Conservation (phyloP, 2,329 filamentous ascomycete species). For the Epichloe aotearoae region DNA sequence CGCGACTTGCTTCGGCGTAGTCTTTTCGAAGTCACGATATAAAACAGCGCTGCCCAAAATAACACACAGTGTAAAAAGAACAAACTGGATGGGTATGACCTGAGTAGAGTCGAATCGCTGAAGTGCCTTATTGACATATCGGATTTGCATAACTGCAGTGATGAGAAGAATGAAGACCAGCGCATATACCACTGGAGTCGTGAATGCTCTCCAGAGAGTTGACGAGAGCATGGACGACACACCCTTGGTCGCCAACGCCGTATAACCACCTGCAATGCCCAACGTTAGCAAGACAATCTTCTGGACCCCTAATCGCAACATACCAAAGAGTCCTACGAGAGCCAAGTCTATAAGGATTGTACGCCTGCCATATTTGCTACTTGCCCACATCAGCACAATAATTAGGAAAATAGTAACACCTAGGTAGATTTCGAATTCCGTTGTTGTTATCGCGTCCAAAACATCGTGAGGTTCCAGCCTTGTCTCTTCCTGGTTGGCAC, state of each 20-base stretch:
- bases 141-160: conserved; percentile 92
- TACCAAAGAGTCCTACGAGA: conserved; percentile 85
- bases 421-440: conserved; percentile 86
- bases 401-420: conserved; percentile 65
- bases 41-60: conserved; percentile 88
- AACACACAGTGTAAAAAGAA: conserved; percentile 89
- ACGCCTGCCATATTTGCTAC: conserved; percentile 68
- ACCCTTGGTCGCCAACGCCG: conserved; percentile 91
- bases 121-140: conserved; percentile 78
- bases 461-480: conserved; percentile 86
- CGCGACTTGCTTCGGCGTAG: conserved; percentile 54
- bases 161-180: conserved; percentile 66
- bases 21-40: conserved; percentile 88
- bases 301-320: conserved; percentile 15
- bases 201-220: conserved; percentile 75
- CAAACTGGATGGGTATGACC: conserved; percentile 95
- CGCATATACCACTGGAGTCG: conserved; percentile 82
- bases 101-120: conserved; percentile 95
- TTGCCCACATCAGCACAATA: conserved; percentile 63
- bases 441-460: conserved; percentile 73
- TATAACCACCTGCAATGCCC: conserved; percentile 63
- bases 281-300: not conserved
- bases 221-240: conserved; percentile 91
- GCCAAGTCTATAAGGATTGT: conserved; percentile 88
- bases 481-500: conserved; percentile 76